Base-by-base conservation (phyloP, 73 alveolate genomes). In the Stentor coeruleus region DNA sequence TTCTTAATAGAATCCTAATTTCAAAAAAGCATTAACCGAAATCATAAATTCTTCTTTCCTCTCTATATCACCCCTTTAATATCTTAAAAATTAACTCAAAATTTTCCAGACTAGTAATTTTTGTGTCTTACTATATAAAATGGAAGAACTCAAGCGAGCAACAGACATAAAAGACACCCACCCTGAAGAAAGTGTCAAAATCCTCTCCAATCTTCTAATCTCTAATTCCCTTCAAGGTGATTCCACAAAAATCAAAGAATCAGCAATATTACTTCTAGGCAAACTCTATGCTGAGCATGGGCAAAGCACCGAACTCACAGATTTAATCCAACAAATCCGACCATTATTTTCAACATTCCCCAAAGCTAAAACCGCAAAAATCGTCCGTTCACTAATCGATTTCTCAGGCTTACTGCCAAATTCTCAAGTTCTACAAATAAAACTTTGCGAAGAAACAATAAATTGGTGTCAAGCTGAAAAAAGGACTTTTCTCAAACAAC, bases 331-430 rank as follows among this genome's bases (percentile, higher is more conserved):
- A 73, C 77, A 75, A 33, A 72, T 88, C 40, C 85, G 87, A 3
- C 94, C 94, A 1, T 39, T 86, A 4, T 82, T 88, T 31, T 74
- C 76, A 35, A 85, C 85, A 40, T 75, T 88, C 55, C 94, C 94
- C n/a, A 88, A 88, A 87, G 72, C 91, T 4, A 88, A 88, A 75
- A 81, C 89, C 35, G 94, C 94, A 26, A 88, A 88, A 76, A 88
- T 88, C 30, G 89, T 88, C 60, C 59, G 91, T 6, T 84, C 91
- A 2, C 85, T 88, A 37, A 80, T 88, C 82, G 94, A 88, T 58
- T 38, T 57, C 35, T 74, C 92, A 4, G 30, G 84, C 4, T 76
- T 59, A 41, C 66, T 88, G 14, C 92, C 87, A 49, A 85, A 85
- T 41, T 76, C 36, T 31, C 81, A 80, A 20, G 66, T 31, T 30